Evolutionary conservation across 31 red algal species (phyloP), one percentile per base, ranked within the genome.

Genomic region (Asparagopsis taxiformis): DNA sequence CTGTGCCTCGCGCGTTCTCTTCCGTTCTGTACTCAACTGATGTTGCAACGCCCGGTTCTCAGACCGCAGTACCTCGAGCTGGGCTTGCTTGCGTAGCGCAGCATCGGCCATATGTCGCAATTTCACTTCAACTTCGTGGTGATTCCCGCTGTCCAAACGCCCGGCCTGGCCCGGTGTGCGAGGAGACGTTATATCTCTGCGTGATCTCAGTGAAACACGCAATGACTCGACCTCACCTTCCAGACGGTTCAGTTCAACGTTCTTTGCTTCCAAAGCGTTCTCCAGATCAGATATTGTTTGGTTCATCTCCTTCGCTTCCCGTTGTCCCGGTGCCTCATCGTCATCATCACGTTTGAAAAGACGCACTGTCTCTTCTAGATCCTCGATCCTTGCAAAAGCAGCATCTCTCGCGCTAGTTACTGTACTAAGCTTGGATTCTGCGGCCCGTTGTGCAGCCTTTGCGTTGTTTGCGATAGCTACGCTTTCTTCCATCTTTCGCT

Each of bases 91-190:
- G 8, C 79, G 77, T 75, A 91, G 33, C 7, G 87, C 53, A 17
- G 75, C 44, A 36, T 91, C 89, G 10, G 89, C 79, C 79, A 92
- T 77, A 22, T 77, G 75, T 39, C 89, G 72, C 66, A 92, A 49
- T 53, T 92, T 78, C 54, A 72, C 31, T 54, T 89, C 85, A 31
- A 79, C 85, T 37, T 67, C 81, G 22, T 65, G 81, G 19, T 55
- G 61, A 31, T 31, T 55, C 2, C 35, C 51, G 25, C 23, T 31
- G 1, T 85, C 80, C 17, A 19, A 31, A 39, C 69, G 44, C 13
- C 22, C 52, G 16, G 22, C 31, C 5, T 32, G 51, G 22, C 20
- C 28, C 20, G 55, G 56, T 13, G 70, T 52, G 16, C 81, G 48
- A 3, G 81, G 81, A 26, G 70, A 74, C 22, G 54, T 32, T 1